phyloP scores from a whole-genome alignment of 2,329 filamentous ascomycete species.

The Cryphonectria carpinicola region DNA sequence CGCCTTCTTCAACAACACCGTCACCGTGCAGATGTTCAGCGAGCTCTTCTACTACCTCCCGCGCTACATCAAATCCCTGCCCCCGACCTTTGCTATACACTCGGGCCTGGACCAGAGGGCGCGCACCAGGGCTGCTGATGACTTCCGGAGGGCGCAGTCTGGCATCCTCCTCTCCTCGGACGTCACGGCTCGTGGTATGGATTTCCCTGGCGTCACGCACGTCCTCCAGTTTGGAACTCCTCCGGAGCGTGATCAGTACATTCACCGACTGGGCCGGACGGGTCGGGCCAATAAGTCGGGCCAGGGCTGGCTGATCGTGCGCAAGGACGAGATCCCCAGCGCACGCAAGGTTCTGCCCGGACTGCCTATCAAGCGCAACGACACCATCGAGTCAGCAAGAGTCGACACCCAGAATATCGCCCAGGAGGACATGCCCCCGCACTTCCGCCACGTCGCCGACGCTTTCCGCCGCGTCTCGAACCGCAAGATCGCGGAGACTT shows the following conservation, averaged over 20 bases:
- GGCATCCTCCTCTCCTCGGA: slow-evolving; percentile 78
- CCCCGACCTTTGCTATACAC: slow-evolving; percentile 67
- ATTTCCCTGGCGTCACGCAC: slow-evolving; percentile 80
- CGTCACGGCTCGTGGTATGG: slow-evolving; percentile 81
- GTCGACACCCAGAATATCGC: slow-evolving; percentile 58
- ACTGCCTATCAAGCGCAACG: slow-evolving; percentile 63
- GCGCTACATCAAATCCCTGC: slow-evolving; percentile 45
- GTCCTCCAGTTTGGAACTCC: slow-evolving; percentile 75
- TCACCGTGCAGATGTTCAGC: slow-evolving; percentile 66
- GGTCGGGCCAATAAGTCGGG: slow-evolving; percentile 75
- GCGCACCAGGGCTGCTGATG: slow-evolving; percentile 72
- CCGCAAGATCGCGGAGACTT: slow-evolving; percentile 51
- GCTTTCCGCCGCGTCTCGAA: slow-evolving; percentile 49
- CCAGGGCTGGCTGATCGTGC: slow-evolving; percentile 69
- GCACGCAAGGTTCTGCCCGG: slow-evolving; percentile 57
- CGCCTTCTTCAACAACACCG: slow-evolving; percentile 83
- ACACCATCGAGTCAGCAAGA: slow-evolving; percentile 53
- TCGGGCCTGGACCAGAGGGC: slow-evolving; percentile 71
- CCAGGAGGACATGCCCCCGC: slow-evolving; percentile 44
- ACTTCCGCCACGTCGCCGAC: slow-evolving; percentile 48
- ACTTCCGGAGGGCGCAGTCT: slow-evolving; percentile 67
- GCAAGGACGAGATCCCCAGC: slow-evolving; percentile 54
- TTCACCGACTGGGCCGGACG: slow-evolving; percentile 78
- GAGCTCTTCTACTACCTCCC: slow-evolving; percentile 57
- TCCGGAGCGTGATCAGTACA: slow-evolving; percentile 69